Evolutionary conservation across 208 protist genomes (phyloP).

Genomic region (Trypanosoma theileri): DNA sequence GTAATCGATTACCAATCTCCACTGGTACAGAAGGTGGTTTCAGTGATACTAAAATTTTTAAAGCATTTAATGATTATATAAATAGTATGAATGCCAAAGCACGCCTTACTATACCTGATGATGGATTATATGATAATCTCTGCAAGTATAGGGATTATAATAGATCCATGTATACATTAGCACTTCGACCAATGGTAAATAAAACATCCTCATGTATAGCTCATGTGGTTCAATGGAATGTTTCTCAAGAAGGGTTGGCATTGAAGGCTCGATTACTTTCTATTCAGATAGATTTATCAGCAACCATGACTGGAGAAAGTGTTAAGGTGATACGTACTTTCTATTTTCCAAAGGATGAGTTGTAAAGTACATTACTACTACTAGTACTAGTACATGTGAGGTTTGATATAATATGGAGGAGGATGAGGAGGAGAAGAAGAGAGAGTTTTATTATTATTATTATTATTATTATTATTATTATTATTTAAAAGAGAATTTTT

Average conservation of each 20-base stretch:
- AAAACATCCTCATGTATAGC: constrained; percentile 8
- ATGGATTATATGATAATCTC: constrained; percentile 14
- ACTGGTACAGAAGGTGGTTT: not conserved
- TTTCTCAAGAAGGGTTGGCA: constrained; percentile 11
- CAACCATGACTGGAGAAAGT: not conserved
- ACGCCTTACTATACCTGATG: constrained; percentile 24
- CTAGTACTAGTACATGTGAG: no score
- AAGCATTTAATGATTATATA: constrained; percentile 22
- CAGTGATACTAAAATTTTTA: constrained; percentile 2
- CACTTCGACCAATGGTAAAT: constrained; percentile 8
- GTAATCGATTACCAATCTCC: not conserved
- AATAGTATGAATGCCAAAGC: constrained; percentile 21
- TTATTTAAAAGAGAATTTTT: no score
- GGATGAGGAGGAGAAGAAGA: no score
- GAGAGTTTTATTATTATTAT: no score
- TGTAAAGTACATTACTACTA: no score
- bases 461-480: no score
- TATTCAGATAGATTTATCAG: constrained; percentile 16
- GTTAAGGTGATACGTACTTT: constrained; percentile 24
- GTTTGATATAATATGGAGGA: no score
- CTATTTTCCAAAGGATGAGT: constrained; percentile 32
- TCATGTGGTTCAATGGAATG: constrained; percentile 17
- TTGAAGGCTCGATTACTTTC: constrained; percentile 27
- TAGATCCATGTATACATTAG: constrained; percentile 11
- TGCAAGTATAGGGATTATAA: not conserved